A percentile compares a stretch with the other conserved stretches of the same genome.
phyloP scores from a whole-genome alignment of 257 asterid species.

The Avicennia marina region DNA sequence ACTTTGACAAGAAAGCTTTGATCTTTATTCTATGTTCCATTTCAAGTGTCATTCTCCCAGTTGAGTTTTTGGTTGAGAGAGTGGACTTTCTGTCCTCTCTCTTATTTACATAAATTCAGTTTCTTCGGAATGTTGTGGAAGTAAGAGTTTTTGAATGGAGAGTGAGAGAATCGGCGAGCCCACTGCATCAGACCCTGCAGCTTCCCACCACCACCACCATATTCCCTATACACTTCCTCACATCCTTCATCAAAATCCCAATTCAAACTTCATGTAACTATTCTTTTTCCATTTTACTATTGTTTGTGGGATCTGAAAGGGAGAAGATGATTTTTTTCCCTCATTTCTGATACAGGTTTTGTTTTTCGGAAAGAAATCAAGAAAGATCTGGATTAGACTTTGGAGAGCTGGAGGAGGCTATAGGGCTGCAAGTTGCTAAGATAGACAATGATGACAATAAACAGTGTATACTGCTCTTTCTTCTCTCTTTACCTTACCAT shows the following conservation, averaged over 20 bases:
- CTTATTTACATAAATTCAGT: neutral
- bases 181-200: conserved; percentile 42
- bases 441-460: conserved; percentile 57
- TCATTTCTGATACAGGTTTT: conserved; percentile 19
- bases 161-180: conserved; percentile 57
- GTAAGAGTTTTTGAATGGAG: conserved; percentile 62
- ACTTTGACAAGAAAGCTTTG: conserved; percentile 39
- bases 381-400: conserved; percentile 71
- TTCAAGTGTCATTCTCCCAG: conserved; percentile 13
- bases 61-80: conserved; percentile 9
- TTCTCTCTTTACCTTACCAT: conserved; percentile 34
- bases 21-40: conserved; percentile 34
- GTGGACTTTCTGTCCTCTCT: conserved; percentile 17
- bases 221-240: conserved; percentile 52
- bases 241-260: conserved; percentile 46
- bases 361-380: conserved; percentile 35
- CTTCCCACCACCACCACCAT: conserved; percentile 42
- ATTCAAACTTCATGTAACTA: conserved; percentile 41
- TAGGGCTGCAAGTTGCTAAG: conserved; percentile 62
- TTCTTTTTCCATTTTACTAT: neutral
- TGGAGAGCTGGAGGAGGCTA: conserved; percentile 92
- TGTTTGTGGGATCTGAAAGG: too few species aligned
- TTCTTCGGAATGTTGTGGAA: conserved; percentile 34
- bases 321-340: too few species aligned
- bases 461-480: conserved; percentile 43